Base-by-base conservation (phyloP, 192 early-diverging fungal species). In the Thamnidium elegans region DNA sequence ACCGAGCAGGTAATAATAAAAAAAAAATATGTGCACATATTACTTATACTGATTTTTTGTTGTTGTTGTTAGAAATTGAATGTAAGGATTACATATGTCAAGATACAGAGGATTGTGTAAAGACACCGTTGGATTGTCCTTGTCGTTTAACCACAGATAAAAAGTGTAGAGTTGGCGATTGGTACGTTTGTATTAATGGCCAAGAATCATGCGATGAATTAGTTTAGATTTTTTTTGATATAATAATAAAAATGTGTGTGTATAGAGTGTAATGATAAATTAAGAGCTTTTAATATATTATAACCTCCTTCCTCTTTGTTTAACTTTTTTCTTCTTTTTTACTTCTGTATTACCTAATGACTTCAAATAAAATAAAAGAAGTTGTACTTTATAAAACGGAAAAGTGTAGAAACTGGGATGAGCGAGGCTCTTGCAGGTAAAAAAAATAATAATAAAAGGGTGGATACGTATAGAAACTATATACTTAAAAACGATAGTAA, bases 111-210 rank as follows among this genome's bases (percentile, higher is more conserved):
- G 34, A 43, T 11, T 64, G 62, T 45, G 62, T 64, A 0, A 20
- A 32, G 13, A 21, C 51, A 8, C 50, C 62, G 19, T 11, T 50
- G 6, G 19, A 53, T 14, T 64, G 62, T 45, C 62, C 62, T 9
- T 64, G 62, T 64, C 48, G 19, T 39, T n/a, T 39, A 15, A 4
- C 32, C 14, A 64, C 62, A 1, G 48, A 64, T 9, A 64, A 52
- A 15, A 64, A 64, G 21, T 64, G 62, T n/a, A 26, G 9, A 30
- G 14, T 64, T 8, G 50, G 50, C 4, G 62, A 64, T 23, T 64
- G 62, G 62, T 64, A 53, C 53, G 23, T 34, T 39, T 64, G 62
- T 9, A 53, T 64, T 42, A 7, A 50, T 48, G 62, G 62, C 21
- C 50, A 64, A 21, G 45, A 64, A 21, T 36, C 48, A 7, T 63